Conservation (phyloP, 1,284 basidiomycete genomes). For the Stereum hirsutum region DNA sequence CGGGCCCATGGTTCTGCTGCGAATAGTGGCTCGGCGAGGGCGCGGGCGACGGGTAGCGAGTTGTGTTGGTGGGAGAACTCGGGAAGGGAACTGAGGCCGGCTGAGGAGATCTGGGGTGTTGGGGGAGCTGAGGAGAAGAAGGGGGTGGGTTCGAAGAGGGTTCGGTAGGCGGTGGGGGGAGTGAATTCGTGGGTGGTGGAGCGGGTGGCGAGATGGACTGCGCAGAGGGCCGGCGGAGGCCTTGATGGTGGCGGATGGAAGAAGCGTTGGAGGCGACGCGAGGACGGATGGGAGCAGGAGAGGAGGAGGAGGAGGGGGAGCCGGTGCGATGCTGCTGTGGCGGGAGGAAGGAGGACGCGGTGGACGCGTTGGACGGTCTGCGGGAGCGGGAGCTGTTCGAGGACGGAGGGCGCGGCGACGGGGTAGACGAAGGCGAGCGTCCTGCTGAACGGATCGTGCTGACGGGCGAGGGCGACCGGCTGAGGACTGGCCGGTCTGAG, state of each 20-base stretch:
- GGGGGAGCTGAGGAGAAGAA: too few relatives aligned
- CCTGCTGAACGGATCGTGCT: background rate
- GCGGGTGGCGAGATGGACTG: background rate
- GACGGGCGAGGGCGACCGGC: too few relatives aligned
- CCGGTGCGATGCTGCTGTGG: conserved; percentile 7
- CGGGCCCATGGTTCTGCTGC: conserved; percentile 10
- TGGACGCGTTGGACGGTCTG: conserved; percentile 8
- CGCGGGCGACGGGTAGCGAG: conserved; percentile 7
- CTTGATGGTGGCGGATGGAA: conserved; percentile 8
- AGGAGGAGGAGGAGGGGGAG: conserved; percentile 11
- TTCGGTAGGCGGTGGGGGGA: conserved; percentile 6
- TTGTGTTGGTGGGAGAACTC: too few relatives aligned
- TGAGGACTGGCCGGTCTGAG: conserved; percentile 6
- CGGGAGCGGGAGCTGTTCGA: conserved; percentile 5
- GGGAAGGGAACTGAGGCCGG: too few relatives aligned
- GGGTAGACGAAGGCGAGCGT: background rate
- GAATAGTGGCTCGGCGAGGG: conserved; percentile 9
- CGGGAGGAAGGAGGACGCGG: conserved; percentile 12
- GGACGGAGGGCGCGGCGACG: conserved; percentile 8
- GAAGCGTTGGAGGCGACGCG: conserved; percentile 8
- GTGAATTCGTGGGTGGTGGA: background rate
- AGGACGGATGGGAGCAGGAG: conserved; percentile 12
- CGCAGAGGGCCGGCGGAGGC: background rate
- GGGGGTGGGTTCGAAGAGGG: background rate
- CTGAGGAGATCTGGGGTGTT: too few relatives aligned